Evolutionary conservation across 2,329 filamentous ascomycete species (phyloP), one percentile per base, ranked within the genome.

Genomic region (Colletotrichum acutatum): DNA sequence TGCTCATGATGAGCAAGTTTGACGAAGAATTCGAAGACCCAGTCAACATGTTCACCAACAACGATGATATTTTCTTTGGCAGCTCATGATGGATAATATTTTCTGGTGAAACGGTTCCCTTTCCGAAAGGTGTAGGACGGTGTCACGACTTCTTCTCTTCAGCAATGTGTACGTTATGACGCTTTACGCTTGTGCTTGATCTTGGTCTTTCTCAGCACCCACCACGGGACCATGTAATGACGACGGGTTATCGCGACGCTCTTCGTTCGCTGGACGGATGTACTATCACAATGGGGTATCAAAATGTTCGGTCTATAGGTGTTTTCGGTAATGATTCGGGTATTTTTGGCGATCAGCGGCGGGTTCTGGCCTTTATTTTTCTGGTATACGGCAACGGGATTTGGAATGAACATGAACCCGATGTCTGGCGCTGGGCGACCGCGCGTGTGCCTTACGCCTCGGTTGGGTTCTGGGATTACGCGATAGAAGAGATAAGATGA

Each of bases 61-160:
- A 81, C 72, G 86, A 88, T 68, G 87, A 89, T 74, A 81, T 89
- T 68, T 88, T 90, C 76, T 90, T 89, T 76, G 83, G 84, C 64
- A 83, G 75, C 74, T 76, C 78, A 68, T 83, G 63, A 64, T 34
- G 66, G 1, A 6, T n/a, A 14, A n/a, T 62, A 58, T 60, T 34
- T 22, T 24, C 9, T 30, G 60, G 66, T 61, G 67, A 49, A 42
- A 65, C 12, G 56, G 60, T 61, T 66, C 6, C 37, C 42, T 22
- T 53, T 57, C 9, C 42, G 59, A 65, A 67, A 22, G 46, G 46
- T 57, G 54, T 52, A 57, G 37, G 37, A 73, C 56, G 66, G 61
- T 42, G 54, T 66, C 19, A 73, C 37, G 71, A 49, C 71, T 73
- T 68, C 49, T 28, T 49, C 19, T 32, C 46, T 12, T 53, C 56